phyloP scores from a whole-genome alignment of 1,139 yeast species.

The Diutina rugosa region DNA sequence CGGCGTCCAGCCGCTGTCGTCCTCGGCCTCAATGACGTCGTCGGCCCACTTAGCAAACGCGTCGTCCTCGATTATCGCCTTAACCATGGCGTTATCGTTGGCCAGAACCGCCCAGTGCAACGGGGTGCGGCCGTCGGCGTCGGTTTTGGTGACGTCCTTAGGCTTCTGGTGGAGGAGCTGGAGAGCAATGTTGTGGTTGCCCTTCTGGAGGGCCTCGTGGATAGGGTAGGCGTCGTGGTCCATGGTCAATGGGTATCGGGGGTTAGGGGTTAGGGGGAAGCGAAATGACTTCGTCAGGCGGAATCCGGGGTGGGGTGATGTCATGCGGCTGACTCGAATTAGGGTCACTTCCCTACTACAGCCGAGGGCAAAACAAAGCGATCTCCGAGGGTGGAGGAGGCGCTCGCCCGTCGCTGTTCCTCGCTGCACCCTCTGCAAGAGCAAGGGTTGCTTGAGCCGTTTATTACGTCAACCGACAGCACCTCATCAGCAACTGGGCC shows the following conservation, averaged over 20 bases:
- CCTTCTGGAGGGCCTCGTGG: constrained; percentile 50
- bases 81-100: constrained; percentile 41
- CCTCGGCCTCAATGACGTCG: constrained; percentile 58
- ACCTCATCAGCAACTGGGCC: background rate
- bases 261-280: background rate
- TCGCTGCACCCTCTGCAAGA: background rate
- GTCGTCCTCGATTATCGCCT: constrained; percentile 31
- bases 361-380: background rate
- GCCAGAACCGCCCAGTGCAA: constrained; percentile 83
- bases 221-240: background rate
- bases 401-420: background rate
- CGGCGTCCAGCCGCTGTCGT: constrained; percentile 82
- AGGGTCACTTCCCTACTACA: background rate
- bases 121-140: constrained; percentile 71
- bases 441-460: constrained; percentile 2
- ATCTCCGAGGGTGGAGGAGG: background rate
- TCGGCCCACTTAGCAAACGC: constrained; percentile 11
- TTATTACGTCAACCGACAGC: background rate
- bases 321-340: background rate
- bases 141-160: constrained; percentile 29
- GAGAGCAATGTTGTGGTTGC: constrained; percentile 35
- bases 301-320: background rate
- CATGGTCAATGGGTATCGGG: background rate
- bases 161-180: constrained; percentile 37
- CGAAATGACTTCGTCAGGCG: background rate